A percentile compares a stretch with the other conserved stretches of the same genome.
phyloP scores from a whole-genome alignment of 768 basidiomycete species.

The Exidia glandulosa region DNA sequence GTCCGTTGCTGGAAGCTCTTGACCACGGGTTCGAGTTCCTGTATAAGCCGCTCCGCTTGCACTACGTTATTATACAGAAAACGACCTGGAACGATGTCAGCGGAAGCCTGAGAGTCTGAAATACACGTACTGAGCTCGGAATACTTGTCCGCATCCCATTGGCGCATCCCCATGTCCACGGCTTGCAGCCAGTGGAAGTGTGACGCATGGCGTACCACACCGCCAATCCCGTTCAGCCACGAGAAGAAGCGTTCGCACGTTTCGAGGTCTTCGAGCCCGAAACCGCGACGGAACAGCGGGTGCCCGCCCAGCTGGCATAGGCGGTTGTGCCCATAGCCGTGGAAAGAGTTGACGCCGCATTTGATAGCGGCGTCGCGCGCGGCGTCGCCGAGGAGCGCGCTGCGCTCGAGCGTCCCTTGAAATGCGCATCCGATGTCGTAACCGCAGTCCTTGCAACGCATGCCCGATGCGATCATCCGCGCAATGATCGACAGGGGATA shows the following conservation, averaged over 20 bases:
- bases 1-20: neutral
- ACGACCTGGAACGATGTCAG: neutral
- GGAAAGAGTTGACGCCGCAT: neutral
- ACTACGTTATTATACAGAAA: neutral
- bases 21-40: neutral
- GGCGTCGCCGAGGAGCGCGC: neutral
- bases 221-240: conserved; percentile 6
- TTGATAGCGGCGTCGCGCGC: neutral
- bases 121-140: conserved; percentile 5
- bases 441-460: neutral
- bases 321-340: conserved; percentile 12
- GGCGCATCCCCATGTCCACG: conserved; percentile 9
- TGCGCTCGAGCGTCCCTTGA: neutral
- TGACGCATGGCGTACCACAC: conserved; percentile 8
- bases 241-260: conserved; percentile 11
- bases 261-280: conserved; percentile 13
- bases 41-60: neutral
- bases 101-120: neutral
- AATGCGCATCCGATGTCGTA: conserved; percentile 1
- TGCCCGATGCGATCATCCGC: neutral
- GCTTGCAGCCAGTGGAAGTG: conserved; percentile 6
- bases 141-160: conserved; percentile 15
- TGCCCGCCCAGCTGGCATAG: conserved; percentile 11
- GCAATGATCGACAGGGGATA: neutral
- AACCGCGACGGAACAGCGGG: conserved; percentile 5